Conservation (phyloP, 1,284 basidiomycete species). For the Sporisorium reilianum region DNA sequence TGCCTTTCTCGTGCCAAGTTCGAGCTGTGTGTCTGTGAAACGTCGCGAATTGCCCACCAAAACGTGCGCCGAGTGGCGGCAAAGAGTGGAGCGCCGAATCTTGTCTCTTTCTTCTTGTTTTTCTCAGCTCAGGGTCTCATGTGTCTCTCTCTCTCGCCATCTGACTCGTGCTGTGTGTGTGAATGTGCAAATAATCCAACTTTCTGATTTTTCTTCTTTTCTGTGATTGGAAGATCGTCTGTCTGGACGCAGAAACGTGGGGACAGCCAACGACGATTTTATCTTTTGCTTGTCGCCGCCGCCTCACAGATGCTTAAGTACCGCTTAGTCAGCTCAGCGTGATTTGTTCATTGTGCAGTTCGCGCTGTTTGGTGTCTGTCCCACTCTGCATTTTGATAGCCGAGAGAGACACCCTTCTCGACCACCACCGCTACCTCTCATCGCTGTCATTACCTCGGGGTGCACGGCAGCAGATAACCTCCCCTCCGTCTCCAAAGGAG, state of each 20-base stretch:
- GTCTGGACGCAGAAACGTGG: conserved; percentile 5
- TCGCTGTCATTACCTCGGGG: background rate
- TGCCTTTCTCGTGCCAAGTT: background rate
- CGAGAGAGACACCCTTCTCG: conserved; percentile 4
- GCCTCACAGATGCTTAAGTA: background rate
- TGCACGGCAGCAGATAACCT: background rate
- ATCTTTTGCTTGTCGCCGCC: background rate
- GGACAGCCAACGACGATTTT: too few relatives aligned
- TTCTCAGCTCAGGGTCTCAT: conserved; percentile 19
- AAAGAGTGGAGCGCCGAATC: background rate
- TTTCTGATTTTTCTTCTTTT: conserved; percentile 5
- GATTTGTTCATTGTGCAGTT: conserved; percentile 3
- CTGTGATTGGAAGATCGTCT: background rate
- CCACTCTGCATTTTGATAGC: conserved; percentile 1
- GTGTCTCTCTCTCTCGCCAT: background rate
- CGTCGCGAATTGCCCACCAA: background rate
- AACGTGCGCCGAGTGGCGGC: conserved; percentile 1
- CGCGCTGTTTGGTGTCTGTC: too few relatives aligned
- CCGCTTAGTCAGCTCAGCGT: background rate
- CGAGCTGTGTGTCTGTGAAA: conserved; percentile 6
- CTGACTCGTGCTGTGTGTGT: background rate
- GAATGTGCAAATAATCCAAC: background rate
- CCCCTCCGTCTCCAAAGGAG: background rate
- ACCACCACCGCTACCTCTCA: background rate
- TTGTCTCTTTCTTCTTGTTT: background rate